phyloP scores from a whole-genome alignment of 176 grass and related monocot species.

The Eremochloa ophiuroides region DNA sequence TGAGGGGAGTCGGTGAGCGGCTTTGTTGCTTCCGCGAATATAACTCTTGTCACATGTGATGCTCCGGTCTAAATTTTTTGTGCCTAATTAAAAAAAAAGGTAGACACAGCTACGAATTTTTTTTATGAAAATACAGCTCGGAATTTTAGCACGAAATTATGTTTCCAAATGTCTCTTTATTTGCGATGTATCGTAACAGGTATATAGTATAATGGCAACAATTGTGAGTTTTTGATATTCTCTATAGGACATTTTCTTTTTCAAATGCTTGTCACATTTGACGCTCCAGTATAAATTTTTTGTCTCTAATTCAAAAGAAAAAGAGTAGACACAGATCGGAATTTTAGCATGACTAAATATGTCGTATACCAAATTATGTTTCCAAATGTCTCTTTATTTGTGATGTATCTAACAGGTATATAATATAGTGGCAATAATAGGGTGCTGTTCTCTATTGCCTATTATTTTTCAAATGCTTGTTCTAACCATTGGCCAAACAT shows the following conservation, averaged over 20 bases:
- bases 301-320: background rate
- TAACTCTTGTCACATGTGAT: background rate
- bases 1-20: constrained; percentile 67
- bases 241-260: background rate
- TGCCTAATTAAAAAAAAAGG: background rate
- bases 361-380: background rate
- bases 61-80: background rate
- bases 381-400: background rate
- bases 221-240: background rate
- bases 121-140: too few species aligned
- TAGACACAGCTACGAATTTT: too few species aligned
- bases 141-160: background rate
- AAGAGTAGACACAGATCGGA: background rate
- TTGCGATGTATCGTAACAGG: background rate
- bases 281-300: background rate
- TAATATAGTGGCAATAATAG: background rate
- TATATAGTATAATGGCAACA: background rate
- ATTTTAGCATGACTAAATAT: background rate
- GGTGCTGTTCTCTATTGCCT: background rate
- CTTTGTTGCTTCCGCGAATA: background rate
- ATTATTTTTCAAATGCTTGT: background rate
- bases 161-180: background rate
- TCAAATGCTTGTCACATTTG: background rate
- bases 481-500: background rate
- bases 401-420: background rate